Base-by-base conservation (phyloP, 83 land plant species). In the Picea engelmannii region DNA sequence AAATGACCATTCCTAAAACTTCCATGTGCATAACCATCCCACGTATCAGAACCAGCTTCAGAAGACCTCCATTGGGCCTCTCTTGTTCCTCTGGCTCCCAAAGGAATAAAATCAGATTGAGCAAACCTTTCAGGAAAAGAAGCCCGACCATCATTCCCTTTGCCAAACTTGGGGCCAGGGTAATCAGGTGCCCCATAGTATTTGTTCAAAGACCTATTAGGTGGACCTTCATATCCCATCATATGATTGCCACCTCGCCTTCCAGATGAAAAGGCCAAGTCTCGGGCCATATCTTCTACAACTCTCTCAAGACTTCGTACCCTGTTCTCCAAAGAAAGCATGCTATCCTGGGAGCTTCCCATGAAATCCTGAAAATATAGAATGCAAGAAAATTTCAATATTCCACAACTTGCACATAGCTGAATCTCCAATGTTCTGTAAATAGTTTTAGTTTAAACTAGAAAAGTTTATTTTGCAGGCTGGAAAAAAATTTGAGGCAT, bases 301-400 rank as follows among this genome's bases (percentile, higher is more conserved):
- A 96, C 86, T 83, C 96, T 90, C 88, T 98, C 99, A 80, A 98
- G 92, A 9, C 95, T 90, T 24, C 96, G 83, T 8, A 98, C 95
- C 82, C 99, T 88, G 38, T 86, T 94, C 76, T 98, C 95, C 76
- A 98, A 80, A 75, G 89, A 91, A 42, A 90, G 77, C 92, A 94
- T 94, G 87, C 91, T 93, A 73, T 98, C 93, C 86, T 96, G 97
- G 49, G 95, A 95, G 38, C 92, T 93, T 40, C 90, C 93, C 98
- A 96, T 96, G 76, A 96, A 95, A 60, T 96, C 96, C 99, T 98
- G 91, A 83, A 84, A 80, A 73, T 62, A 55, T 10, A 82, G 59
- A 52, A 66, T 20, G 49, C 52, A 81, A 31, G 15, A n/a, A 74
- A 42, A 74, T 15, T 47, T 23, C 12, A 76, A 23, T 17, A 25